Base-by-base conservation (phyloP, 805 yeast genomes). In the Ogataea pilisensis region DNA sequence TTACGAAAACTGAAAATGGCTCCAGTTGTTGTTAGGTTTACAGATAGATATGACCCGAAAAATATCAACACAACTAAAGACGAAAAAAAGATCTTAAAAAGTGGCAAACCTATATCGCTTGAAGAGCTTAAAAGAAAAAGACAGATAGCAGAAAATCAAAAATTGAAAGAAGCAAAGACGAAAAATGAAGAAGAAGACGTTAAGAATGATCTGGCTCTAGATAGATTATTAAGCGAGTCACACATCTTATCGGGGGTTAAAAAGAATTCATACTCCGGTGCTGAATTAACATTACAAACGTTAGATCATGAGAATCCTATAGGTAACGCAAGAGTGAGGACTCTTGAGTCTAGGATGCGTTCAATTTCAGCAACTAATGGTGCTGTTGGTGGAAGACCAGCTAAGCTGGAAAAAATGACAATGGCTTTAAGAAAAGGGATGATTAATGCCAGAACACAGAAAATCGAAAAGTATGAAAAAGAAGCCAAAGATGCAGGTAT, bases 401-500 rank as follows among this genome's bases (percentile, higher is more conserved):
- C 20, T 4, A 75, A 66, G 39, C 61, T 82, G 27, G 93, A 85
- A 50, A 85, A 80, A 38, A 86, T 88, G 78, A 96, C 98, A 17
- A 90, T 93, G 89, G 61, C 75, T 16, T 78, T 88, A 70, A 74
- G 97, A 41, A 85, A 85, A 56, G 96, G 96, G 2, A 84, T 90
- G 82, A 68, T 86, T 20, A 64, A 69, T 27, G 72, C 80, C 34
- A 75, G 81, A 34, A 63, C 73, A 27, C 59, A 65, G 17, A 75
- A 78, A 48, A 75, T 78, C 16, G 58, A 65, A 19, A 75, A 75
- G 52, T 77, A 70, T 54, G 95, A 86, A 58, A 67, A 72, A 38
- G 89, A 86, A 37, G 97, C 99, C 7, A 74, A 69, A 46, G 91
- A 91, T 16, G 95, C 95, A 5, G 98, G 98, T 12, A 85, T 91